phyloP scores from a whole-genome alignment of 1,284 basidiomycete genomes.

The Athelia sp. region DNA sequence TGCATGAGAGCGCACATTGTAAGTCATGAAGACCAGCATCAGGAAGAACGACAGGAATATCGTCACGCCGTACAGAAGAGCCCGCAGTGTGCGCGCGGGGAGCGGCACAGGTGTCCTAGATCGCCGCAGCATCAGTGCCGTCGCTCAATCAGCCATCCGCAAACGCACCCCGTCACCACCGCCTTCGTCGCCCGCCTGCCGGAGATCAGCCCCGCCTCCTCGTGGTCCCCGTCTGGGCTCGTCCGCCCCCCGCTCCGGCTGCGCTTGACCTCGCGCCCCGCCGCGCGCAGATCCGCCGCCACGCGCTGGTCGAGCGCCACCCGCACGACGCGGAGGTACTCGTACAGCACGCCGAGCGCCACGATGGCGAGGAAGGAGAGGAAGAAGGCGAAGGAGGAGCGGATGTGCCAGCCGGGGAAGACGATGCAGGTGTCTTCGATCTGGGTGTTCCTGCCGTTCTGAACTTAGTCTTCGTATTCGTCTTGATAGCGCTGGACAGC shows the following conservation, averaged over 20 bases:
- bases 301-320: constrained; percentile 54
- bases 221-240: constrained; percentile 14
- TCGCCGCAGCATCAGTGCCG: not conserved
- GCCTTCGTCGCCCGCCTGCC: constrained; percentile 26
- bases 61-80: constrained; percentile 58
- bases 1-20: constrained; percentile 53
- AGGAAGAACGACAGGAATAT: constrained; percentile 80
- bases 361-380: constrained; percentile 61
- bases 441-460: constrained; percentile 60
- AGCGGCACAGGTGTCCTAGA: constrained; percentile 44
- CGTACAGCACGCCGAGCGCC: constrained; percentile 63
- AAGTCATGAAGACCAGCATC: constrained; percentile 87
- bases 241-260: constrained; percentile 17
- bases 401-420: constrained; percentile 70
- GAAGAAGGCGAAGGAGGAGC: constrained; percentile 47
- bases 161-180: constrained; percentile 53
- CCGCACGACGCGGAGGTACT: constrained; percentile 65
- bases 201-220: constrained; percentile 34
- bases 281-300: constrained; percentile 38
- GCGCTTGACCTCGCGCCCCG: constrained; percentile 28
- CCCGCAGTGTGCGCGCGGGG: constrained; percentile 49
- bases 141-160: constrained; percentile 31
- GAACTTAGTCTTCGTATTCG: too few species aligned
- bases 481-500: too few species aligned
- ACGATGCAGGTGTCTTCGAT: constrained; percentile 72